A percentile compares a stretch with the other conserved stretches of the same genome.
phyloP scores from a whole-genome alignment of 352 stramenopile genomes.

The Globisporangium heterothallicum region DNA sequence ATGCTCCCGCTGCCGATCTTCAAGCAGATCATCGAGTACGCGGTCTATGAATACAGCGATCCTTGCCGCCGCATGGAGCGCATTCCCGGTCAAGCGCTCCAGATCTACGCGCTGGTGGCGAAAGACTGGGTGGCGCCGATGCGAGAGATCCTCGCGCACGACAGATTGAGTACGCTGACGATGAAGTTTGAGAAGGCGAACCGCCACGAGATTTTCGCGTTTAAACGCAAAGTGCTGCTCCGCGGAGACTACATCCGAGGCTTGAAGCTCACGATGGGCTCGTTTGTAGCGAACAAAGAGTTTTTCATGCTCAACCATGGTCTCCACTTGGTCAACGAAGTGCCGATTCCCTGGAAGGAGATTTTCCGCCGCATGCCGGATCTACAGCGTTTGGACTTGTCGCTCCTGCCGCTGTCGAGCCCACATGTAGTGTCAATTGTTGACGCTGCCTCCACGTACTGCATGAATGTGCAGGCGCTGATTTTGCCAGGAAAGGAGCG shows the following conservation, averaged over 20 bases:
- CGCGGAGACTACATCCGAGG: conserved; percentile 21
- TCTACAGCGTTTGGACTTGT: conserved; percentile 24
- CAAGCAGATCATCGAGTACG: conserved; percentile 26
- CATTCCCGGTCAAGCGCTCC: conserved; percentile 8
- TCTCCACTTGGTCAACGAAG: conserved; percentile 19
- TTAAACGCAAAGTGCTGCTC: conserved; percentile 16
- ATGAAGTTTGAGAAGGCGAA: conserved; percentile 26
- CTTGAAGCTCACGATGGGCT: conserved; percentile 24
- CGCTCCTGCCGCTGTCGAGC: conserved; percentile 23
- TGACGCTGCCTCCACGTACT: conserved; percentile 21
- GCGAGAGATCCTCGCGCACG: conserved; percentile 23
- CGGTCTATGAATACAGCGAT: conserved; percentile 15
- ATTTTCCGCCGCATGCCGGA: conserved; percentile 18
- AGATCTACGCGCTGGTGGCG: conserved; percentile 25
- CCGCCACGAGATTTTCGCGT: conserved; percentile 15
- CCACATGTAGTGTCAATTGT: conserved; percentile 19
- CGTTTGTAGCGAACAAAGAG: conserved; percentile 14
- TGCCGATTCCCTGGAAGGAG: conserved; percentile 20
- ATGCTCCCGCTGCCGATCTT: conserved; percentile 28
- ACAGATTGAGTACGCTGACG: conserved; percentile 21
- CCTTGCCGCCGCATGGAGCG: conserved; percentile 8
- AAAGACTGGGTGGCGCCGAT: conserved; percentile 27
- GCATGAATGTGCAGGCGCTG: conserved; percentile 25
- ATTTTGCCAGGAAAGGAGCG: conserved; percentile 21
- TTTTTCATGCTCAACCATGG: conserved; percentile 18